Conservation (phyloP, 2,329 filamentous ascomycete genomes). For the Dothistroma septosporum region DNA sequence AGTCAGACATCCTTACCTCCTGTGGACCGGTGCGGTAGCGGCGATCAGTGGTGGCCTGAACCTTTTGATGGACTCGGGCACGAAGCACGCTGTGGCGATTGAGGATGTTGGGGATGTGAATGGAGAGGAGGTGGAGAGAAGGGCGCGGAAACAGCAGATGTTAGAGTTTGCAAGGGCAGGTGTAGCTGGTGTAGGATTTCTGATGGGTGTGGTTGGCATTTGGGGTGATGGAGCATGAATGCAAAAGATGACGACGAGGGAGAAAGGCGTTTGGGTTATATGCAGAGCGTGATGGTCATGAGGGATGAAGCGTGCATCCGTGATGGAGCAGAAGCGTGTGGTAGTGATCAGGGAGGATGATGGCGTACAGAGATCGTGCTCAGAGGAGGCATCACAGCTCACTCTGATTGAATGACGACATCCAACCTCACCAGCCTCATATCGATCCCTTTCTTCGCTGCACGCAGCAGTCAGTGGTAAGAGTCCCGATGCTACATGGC, state of each 20-base stretch:
- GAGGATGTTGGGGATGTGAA: slow-evolving; percentile 40
- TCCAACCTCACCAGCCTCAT: neutral
- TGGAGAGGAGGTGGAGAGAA: slow-evolving; percentile 48
- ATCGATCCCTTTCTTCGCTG: neutral
- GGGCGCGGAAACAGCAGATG: slow-evolving; percentile 41
- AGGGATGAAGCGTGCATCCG: slow-evolving; percentile 1
- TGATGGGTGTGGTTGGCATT: slow-evolving; percentile 46
- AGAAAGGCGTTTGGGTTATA: neutral
- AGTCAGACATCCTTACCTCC: slow-evolving; percentile 78
- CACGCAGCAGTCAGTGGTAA: too few species aligned
- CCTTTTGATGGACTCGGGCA: slow-evolving; percentile 29
- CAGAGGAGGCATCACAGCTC: neutral
- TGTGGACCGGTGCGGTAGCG: slow-evolving; percentile 75
- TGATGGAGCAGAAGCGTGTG: neutral
- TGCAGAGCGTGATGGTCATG: neutral
- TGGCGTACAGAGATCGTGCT: neutral
- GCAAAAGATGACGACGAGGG: neutral
- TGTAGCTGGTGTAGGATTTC: slow-evolving; percentile 43
- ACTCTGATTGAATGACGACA: neutral
- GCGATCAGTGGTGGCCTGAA: slow-evolving; percentile 43
- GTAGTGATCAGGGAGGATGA: neutral
- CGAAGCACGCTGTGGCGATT: slow-evolving; percentile 23
- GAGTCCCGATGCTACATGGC: too few species aligned
- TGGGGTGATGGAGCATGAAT: slow-evolving; percentile 44
- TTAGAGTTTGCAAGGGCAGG: slow-evolving; percentile 42